Evolutionary conservation across 371 early-diverging fungal species (phyloP), one percentile per base, ranked within the genome.

Genomic region (Nosema muscidifuracis): DNA sequence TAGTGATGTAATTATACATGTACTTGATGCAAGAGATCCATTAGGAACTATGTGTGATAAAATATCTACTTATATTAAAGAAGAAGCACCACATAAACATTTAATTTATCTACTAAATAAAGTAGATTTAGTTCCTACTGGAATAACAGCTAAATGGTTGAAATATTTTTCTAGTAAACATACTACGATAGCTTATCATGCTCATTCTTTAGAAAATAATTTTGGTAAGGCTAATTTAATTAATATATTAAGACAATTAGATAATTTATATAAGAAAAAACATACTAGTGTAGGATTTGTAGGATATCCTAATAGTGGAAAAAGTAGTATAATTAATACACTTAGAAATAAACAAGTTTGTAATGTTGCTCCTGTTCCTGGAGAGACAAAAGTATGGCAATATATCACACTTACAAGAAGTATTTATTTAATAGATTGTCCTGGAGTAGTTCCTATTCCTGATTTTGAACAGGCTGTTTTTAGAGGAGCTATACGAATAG

Each of bases 321-420:
- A 85, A 82, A 90, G 90, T 67, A 92, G 92, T 75, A 94, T 98
- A 80, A 98, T 98, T 84, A 98, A 98, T 85, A 92, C 95, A 10
- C 85, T 98, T 51, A 88, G 91, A 77, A 86, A 87, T 62, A 95
- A 95, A 84, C 89, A 91, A 83, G 97, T 95, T 26, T 97, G 97
- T 87, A 91, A 85, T 51, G 95, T 95, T 16, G 99, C 99, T 12
- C 99, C 99, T 0, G 87, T 97, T 67, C 95, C 99, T 33, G 99
- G 99, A 58, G 95, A 98, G 82, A 98, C 99, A 66, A 98, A 95
- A 85, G 91, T 93, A 69, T 98, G 97, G 97, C 99, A 97, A 83
- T 97, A 97, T 82, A 93, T 98, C 62, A 92, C 96, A 13, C 86
- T 98, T 73, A 96, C 92, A 89, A 92, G 92, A 81, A 89, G 92